Conservation (phyloP, 306 rosid genomes). For the Vicia sativa region DNA sequence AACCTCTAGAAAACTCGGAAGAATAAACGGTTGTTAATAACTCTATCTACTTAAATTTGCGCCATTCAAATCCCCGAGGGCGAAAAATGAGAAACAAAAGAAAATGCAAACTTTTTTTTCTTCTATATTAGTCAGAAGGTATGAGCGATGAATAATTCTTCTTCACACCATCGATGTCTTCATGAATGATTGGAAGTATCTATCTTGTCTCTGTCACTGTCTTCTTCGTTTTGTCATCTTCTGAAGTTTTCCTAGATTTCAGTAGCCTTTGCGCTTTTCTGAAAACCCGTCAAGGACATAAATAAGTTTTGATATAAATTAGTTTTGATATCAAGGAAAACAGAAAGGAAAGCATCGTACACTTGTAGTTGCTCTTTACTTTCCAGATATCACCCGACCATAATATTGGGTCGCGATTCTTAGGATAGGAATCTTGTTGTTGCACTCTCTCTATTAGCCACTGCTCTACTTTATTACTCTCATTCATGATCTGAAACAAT, state of each 20-base stretch:
- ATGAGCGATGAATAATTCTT: constrained; percentile 37
- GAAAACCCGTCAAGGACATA: constrained; percentile 48
- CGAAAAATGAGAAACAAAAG: background rate
- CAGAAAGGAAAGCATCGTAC: constrained; percentile 52
- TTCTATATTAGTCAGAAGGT: constrained; percentile 37
- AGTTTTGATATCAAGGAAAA: background rate
- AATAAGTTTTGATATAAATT: constrained; percentile 25
- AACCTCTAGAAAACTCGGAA: constrained; percentile 27
- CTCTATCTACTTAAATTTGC: constrained; percentile 28
- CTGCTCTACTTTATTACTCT: constrained; percentile 67
- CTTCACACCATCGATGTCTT: constrained; percentile 24
- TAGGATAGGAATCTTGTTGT: constrained; percentile 67
- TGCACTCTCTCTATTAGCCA: constrained; percentile 76
- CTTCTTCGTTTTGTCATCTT: constrained; percentile 54
- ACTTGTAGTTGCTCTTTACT: constrained; percentile 57
- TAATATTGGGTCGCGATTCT: constrained; percentile 60
- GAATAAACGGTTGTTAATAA: constrained; percentile 20
- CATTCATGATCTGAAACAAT: constrained; percentile 54
- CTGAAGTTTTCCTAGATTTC: constrained; percentile 46
- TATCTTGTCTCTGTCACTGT: constrained; percentile 50
- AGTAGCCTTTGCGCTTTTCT: constrained; percentile 57
- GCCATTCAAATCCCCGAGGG: constrained; percentile 24
- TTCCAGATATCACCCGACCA: constrained; percentile 62
- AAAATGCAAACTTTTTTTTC: background rate
- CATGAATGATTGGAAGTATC: constrained; percentile 41